A percentile compares a stretch with the other conserved stretches of the same genome.
phyloP scores from a whole-genome alignment of 2,329 filamentous ascomycete genomes.

The Botrytis porri region DNA sequence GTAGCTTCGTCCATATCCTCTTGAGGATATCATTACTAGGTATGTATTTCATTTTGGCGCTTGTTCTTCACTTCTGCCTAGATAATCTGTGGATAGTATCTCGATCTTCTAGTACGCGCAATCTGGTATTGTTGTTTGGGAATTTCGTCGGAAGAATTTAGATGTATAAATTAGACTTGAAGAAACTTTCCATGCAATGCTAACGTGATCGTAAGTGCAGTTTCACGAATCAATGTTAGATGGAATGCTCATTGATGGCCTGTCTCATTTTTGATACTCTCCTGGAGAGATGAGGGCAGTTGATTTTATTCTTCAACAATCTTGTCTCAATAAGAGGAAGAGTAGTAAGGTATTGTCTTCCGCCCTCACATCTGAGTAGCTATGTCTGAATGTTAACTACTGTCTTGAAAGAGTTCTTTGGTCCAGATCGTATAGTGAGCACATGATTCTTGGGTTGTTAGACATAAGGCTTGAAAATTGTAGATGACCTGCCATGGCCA shows the following conservation, averaged over 20 bases:
- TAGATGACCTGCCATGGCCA: no score
- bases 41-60: neutral
- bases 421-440: neutral
- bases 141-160: neutral
- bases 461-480: neutral
- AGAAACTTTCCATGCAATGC: neutral
- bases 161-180: neutral
- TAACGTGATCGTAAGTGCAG: neutral
- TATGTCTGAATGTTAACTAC: neutral
- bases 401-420: neutral
- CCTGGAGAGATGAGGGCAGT: neutral
- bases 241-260: neutral
- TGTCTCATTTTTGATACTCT: neutral
- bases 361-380: neutral
- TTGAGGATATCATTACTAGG: neutral
- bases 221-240: neutral
- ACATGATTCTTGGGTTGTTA: accelerated
- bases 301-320: neutral
- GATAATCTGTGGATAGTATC: neutral
- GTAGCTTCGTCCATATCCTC: no score
- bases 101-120: neutral
- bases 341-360: neutral
- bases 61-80: neutral
- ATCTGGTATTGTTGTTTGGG: accelerated
- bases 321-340: neutral